Conservation (phyloP, 495 filamentous ascomycete genomes). For the Sporormia fimetaria region DNA sequence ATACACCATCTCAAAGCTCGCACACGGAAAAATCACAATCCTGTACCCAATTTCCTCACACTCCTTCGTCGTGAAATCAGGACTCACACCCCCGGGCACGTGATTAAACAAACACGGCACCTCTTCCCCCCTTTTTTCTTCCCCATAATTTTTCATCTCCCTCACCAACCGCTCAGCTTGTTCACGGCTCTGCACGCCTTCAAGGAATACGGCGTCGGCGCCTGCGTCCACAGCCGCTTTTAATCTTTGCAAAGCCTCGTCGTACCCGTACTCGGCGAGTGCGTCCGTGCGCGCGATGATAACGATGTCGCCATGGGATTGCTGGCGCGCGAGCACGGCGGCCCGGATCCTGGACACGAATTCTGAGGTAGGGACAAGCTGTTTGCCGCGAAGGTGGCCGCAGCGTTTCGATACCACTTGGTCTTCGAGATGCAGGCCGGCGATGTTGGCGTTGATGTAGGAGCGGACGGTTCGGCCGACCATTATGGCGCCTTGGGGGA, state of each 20-base stretch:
- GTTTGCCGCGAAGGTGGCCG: conserved; percentile 40
- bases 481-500: conserved; percentile 39
- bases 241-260: conserved; percentile 46
- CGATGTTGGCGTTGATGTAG: conserved; percentile 57
- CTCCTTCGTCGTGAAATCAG: conserved; percentile 45
- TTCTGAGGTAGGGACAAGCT: conserved; percentile 42
- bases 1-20: conserved; percentile 27
- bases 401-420: conserved; percentile 51
- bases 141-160: no score
- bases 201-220: conserved; percentile 55
- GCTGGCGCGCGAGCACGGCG: conserved; percentile 35
- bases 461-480: conserved; percentile 51
- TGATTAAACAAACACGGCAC: conserved; percentile 54
- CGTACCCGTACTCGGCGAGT: conserved; percentile 50
- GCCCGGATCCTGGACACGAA: conserved; percentile 46
- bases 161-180: conserved; percentile 41
- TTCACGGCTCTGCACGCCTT: conserved; percentile 48
- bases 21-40: conserved; percentile 43
- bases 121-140: no score
- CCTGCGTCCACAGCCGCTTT: conserved; percentile 45
- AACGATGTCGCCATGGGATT: conserved; percentile 47
- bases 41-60: conserved; percentile 50
- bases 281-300: conserved; percentile 62
- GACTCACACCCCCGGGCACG: conserved; percentile 50
- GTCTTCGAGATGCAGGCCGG: conserved; percentile 63